Evolutionary conservation across 768 basidiomycete genomes (phyloP), one percentile per base, ranked within the genome.

Genomic region (Termitomyces bulborhizus): DNA sequence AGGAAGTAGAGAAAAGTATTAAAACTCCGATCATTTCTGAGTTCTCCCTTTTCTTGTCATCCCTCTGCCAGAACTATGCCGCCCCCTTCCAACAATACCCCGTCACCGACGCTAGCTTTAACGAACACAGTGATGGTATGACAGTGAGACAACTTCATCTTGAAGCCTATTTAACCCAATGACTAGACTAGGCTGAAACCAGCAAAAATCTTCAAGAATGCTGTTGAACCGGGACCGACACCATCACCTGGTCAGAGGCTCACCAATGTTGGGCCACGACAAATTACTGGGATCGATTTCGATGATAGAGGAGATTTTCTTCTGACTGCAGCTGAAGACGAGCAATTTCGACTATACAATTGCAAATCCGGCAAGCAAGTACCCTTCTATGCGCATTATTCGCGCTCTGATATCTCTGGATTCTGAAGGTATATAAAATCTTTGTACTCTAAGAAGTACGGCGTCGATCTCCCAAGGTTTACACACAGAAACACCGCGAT

Each of bases 321-420:
- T 43, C 77, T 98, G 48, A 96, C 93, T 8, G 88, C 91, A 0
- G 87, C 78, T 16, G 93, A 97, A 68, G 97, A 98, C 66, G 96
- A 98, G 72, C 85, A 85, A 0, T 94, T 98, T 71, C 79, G 90
- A 43, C 64, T 97, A 58, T 98, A 92, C 66, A 93, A 80, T 67
- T 91, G 86, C 66, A 89, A 87, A 78, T 83, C 80, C 60, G 97
- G 96, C 76, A 95, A 90, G 96, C 86, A 80, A 88, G 96, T 89
- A 60, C 61, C 54, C 56, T 62, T 65, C 49, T 46, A 54, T 51
- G 50, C 54, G 53, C 32, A 56, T 50, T 61, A 57, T 56, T 65
- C 63, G 50, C 57, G 61, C 60, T 65, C 45, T 46, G 53, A 53
- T 39, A 12, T 31, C 24, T 46, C 16, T 9, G 45, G n/a, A 53